Conservation (phyloP, 2,329 filamentous ascomycete species). For the Cercospora beticola region DNA sequence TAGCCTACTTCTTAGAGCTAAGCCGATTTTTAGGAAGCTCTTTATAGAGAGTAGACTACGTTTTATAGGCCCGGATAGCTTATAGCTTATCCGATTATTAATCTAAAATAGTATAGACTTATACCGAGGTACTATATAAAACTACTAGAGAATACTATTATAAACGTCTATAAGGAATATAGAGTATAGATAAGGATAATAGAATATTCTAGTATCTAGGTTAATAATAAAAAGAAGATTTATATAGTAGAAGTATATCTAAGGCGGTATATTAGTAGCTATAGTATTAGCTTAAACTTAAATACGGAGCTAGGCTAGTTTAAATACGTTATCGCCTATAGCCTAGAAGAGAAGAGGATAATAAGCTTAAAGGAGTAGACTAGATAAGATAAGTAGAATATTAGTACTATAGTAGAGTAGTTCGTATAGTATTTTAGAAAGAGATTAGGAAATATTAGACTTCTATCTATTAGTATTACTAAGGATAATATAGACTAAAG, state of each 20-base stretch:
- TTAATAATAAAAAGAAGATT: conserved; percentile 64
- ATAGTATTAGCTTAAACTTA: conserved; percentile 82
- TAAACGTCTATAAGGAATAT: conserved; percentile 61
- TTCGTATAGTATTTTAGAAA: conserved; percentile 45
- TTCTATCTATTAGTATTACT: conserved; percentile 22
- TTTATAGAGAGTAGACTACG: conserved; percentile 86
- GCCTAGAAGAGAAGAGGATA: conserved; percentile 72
- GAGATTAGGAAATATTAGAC: conserved; percentile 29
- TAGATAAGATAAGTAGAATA: conserved; percentile 33
- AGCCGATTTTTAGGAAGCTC: conserved; percentile 66
- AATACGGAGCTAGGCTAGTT: conserved; percentile 63
- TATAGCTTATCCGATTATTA: conserved; percentile 88
- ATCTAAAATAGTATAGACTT: conserved; percentile 67
- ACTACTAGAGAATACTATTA: conserved; percentile 73
- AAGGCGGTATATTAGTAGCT: conserved; percentile 74
- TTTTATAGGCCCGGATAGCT: conserved; percentile 94
- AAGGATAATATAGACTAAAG: conserved; percentile 20
- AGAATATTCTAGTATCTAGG: conserved; percentile 83
- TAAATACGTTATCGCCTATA: conserved; percentile 80
- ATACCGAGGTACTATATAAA: conserved; percentile 75
- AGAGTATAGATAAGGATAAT: conserved; percentile 63
- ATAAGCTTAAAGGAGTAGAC: conserved; percentile 67
- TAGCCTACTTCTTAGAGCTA: conserved; percentile 36
- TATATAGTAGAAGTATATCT: conserved; percentile 91
- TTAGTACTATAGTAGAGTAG: conserved; percentile 41